phyloP scores from a whole-genome alignment of 805 yeast species.

The Nakazawaea ernobii region DNA sequence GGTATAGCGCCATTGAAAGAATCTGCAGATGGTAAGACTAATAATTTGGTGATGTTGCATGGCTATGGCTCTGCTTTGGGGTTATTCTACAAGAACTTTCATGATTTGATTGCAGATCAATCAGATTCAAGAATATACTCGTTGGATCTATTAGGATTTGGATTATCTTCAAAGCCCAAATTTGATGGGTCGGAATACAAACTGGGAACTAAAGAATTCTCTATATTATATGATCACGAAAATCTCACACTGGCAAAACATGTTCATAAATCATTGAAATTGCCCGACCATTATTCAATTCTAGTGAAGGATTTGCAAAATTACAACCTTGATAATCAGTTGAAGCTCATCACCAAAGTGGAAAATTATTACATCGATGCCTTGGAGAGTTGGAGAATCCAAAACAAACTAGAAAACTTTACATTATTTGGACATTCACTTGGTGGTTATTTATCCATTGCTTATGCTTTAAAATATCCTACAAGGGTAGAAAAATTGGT shows the following conservation, averaged over 20 bases:
- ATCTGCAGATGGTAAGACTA: constrained; percentile 1
- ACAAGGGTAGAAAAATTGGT: constrained; percentile 46
- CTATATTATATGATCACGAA: constrained; percentile 18
- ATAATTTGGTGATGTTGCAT: constrained; percentile 45
- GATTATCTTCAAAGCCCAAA: constrained; percentile 44
- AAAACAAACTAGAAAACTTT: constrained; percentile 42
- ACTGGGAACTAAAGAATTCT: constrained; percentile 14
- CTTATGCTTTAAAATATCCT: constrained; percentile 58
- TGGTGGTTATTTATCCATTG: constrained; percentile 69
- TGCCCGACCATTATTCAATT: constrained; percentile 18
- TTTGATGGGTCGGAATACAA: constrained; percentile 24
- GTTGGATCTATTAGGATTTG: constrained; percentile 50
- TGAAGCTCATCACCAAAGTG: constrained; percentile 34
- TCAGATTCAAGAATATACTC: constrained; percentile 27
- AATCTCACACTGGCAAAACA: constrained; percentile 15
- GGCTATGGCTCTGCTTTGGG: constrained; percentile 55
- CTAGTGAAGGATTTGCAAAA: constrained; percentile 17
- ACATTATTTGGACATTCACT: constrained; percentile 72
- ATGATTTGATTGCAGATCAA: constrained; percentile 30
- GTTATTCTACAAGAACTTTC: constrained; percentile 50
- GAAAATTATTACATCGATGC: constrained; percentile 54
- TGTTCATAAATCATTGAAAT: constrained; percentile 18
- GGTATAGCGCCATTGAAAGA: neutral
- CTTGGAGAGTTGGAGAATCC: constrained; percentile 59
- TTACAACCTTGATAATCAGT: constrained; percentile 34